Evolutionary conservation across 2,329 filamentous ascomycete genomes (phyloP).

Genomic region (Botrytis pseudocinerea): DNA sequence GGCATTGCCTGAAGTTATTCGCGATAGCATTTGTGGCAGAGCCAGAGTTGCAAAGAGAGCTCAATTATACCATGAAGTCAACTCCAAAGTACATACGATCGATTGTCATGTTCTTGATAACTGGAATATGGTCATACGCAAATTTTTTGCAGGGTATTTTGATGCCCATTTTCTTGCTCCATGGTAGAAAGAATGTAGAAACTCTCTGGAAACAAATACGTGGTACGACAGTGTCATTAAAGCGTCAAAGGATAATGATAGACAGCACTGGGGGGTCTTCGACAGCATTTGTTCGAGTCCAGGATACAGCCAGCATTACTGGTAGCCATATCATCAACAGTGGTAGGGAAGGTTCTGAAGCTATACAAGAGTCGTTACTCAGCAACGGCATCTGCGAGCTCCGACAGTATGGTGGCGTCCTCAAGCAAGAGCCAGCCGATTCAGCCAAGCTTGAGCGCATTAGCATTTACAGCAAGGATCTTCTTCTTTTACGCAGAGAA

Average conservation of each 20-base stretch:
- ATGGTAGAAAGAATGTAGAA: constrained; percentile 38
- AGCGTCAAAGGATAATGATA: constrained; percentile 46
- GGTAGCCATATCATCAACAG: not conserved
- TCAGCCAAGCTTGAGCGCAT: constrained; percentile 45
- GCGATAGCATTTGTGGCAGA: constrained; percentile 47
- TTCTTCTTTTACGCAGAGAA: constrained; percentile 43
- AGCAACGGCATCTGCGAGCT: constrained; percentile 16
- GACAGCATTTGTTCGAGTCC: constrained; percentile 47
- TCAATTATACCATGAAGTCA: constrained; percentile 40
- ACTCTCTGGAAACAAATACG: constrained; percentile 19
- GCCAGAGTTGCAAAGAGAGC: constrained; percentile 48
- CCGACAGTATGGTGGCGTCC: constrained; percentile 15
- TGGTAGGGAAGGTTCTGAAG: not conserved
- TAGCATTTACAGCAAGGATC: constrained; percentile 49
- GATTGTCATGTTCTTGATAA: constrained; percentile 44
- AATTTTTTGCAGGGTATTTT: constrained; percentile 26
- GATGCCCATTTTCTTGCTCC: constrained; percentile 31
- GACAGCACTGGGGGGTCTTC: constrained; percentile 50
- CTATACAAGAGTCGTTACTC: constrained; percentile 16
- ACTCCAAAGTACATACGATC: constrained; percentile 12
- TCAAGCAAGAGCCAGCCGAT: constrained; percentile 47
- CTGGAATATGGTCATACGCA: constrained; percentile 24
- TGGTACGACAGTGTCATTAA: constrained; percentile 19
- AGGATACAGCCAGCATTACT: constrained; percentile 22
- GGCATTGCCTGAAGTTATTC: constrained; percentile 46